A percentile compares a stretch with the other conserved stretches of the same genome.
phyloP scores from a whole-genome alignment of 306 rosid genomes.

The Quercus aquifolioides region DNA sequence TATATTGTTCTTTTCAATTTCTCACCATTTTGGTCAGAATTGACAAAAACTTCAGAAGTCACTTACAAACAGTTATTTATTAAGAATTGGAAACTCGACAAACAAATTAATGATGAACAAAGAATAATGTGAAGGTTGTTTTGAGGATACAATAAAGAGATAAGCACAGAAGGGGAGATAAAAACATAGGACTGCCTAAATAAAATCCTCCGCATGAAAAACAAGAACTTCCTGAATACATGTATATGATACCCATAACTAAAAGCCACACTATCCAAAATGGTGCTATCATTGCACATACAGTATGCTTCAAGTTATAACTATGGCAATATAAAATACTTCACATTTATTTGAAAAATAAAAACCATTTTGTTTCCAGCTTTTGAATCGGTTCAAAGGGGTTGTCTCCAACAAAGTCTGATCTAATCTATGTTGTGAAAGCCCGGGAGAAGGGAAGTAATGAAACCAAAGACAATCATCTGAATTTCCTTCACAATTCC shows the following conservation, averaged over 20 bases:
- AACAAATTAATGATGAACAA: not conserved
- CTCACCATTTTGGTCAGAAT: too few species aligned
- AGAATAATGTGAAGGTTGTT: not conserved
- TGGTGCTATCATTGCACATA: slow-evolving; percentile 28
- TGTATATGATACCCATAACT: not conserved
- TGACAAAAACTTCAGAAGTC: too few species aligned
- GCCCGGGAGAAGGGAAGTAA: slow-evolving; percentile 92
- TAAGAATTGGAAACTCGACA: too few species aligned
- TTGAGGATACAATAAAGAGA: not conserved
- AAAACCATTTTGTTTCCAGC: not conserved
- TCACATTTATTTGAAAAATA: slow-evolving; percentile 26
- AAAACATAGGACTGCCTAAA: not conserved
- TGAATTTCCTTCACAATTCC: slow-evolving; percentile 86
- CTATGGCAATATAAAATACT: slow-evolving; percentile 26
- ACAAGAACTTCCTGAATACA: not conserved
- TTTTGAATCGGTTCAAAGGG: not conserved
- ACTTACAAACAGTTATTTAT: too few species aligned
- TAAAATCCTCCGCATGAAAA: not conserved
- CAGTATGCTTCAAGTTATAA: slow-evolving; percentile 20
- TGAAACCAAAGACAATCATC: slow-evolving; percentile 94
- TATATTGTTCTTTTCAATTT: too few species aligned
- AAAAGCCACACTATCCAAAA: slow-evolving; percentile 33
- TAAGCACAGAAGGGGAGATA: not conserved
- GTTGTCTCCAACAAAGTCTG: slow-evolving; percentile 4
- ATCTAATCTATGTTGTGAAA: slow-evolving; percentile 82